Evolutionary conservation across 345 rosid species (phyloP).

Genomic region (Kandelia obovata): DNA sequence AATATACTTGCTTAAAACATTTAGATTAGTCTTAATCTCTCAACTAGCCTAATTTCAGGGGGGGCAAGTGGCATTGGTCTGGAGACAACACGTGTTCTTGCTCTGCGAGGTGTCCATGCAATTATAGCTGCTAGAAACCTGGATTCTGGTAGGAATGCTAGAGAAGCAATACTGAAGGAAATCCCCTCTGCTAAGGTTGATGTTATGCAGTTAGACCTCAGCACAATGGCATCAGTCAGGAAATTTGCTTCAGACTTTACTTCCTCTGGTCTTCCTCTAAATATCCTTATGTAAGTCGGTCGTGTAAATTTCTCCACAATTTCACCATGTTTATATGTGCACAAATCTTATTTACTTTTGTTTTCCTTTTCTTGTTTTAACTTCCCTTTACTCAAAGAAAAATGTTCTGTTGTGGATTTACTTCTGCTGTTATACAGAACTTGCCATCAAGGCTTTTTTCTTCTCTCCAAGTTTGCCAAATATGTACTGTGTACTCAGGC

Average conservation of each 20-base stretch:
- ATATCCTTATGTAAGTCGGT: slow-evolving; percentile 23
- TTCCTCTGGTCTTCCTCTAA: slow-evolving; percentile 17
- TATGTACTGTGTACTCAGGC: neutral
- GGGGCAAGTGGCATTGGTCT: slow-evolving; percentile 21
- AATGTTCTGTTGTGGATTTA: too few relatives aligned
- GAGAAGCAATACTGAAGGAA: slow-evolving; percentile 19
- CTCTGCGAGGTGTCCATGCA: slow-evolving; percentile 6
- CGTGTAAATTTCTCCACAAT: neutral
- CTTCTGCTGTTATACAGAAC: too few relatives aligned
- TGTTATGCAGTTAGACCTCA: slow-evolving; percentile 25
- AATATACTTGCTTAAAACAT: too few relatives aligned
- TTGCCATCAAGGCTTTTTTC: too few relatives aligned
- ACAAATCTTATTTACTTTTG: neutral
- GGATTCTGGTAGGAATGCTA: slow-evolving; percentile 12
- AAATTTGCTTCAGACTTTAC: slow-evolving; percentile 19
- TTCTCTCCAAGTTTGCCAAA: too few relatives aligned
- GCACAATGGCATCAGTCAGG: slow-evolving; percentile 15
- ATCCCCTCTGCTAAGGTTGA: slow-evolving; percentile 20
- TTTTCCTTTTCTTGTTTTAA: neutral
- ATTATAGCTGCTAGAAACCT: slow-evolving; percentile 15
- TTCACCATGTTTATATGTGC: neutral
- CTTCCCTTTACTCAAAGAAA: neutral
- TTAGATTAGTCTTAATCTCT: neutral
- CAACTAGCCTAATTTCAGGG: slow-evolving; percentile 5
- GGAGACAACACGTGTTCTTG: slow-evolving; percentile 18